Evolutionary conservation across 192 early-diverging fungal species (phyloP), one percentile per base, ranked within the genome.

Genomic region (Phycomyces nitens): DNA sequence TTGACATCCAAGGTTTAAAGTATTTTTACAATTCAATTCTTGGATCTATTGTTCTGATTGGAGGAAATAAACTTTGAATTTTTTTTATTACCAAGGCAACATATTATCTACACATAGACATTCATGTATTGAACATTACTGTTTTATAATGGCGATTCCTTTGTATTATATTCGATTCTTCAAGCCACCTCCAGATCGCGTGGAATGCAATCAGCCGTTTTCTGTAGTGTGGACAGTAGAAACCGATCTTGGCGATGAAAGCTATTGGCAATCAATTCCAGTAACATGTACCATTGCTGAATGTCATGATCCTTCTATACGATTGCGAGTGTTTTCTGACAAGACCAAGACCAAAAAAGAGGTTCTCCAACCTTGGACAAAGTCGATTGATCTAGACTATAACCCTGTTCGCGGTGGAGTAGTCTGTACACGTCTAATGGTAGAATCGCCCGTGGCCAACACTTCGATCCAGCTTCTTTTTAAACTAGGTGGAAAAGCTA

Each of bases 241-340:
- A 14, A 72, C 39, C n/a, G 70, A 72, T 72, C 55, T 72, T 10
- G 65, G 64, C n/a, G 70, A 72, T 52, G 27, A 58, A 20, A 26
- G 54, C 2, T 66, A 56, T 16, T 61, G 58, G 70, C 53, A 55
- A 44, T 23, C 70, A 14, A 41, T 62, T 26, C 47, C 55, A 26
- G 34, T 62, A 29, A 57, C 54, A 16, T 61, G 47, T 4, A 34
- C 2, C 29, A 34, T 34, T 34, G 29, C 29, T 34, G 7, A 7
- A 5, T 34, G 8, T 40, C 10, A 44, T 42, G 42, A 21, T n/a
- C 10, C 27, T 9, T 47, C 50, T 21, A 23, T 67, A 3, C 56
- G 12, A 23, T 6, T 58, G 24, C 49, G 39, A 6, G 18, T 59
- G 7, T 15, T 41, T 27, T 39, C 58, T 11, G 18, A 41, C 11